Evolutionary conservation across 2,329 filamentous ascomycete genomes (phyloP), one percentile per base, ranked within the genome.

Genomic region (Madurella fahalii): DNA sequence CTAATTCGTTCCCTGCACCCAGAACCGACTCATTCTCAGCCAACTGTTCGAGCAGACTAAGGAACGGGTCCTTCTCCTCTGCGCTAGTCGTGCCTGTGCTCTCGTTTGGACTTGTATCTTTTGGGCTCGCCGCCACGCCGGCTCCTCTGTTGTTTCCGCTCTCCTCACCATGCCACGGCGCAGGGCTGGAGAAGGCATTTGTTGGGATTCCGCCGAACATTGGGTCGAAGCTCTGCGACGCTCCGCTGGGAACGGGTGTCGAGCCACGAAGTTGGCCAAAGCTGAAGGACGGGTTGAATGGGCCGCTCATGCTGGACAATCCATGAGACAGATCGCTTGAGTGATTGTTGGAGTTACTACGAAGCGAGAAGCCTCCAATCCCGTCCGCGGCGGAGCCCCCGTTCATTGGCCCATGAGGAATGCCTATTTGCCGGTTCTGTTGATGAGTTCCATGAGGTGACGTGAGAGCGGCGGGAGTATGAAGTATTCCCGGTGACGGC

Each of bases 41-140:
- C 55, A 94, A 76, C 71, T 94, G 89, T 68, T 94, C 89, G 37
- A 94, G 73, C 41, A 94, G 71, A 58, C 82, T 88, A 40, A 94
- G 70, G 65, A 95, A 94, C 0, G 89, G 89, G 65, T 94, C 90
- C 63, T 89, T 91, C 61, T 93, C 89, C 17, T 85, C 75, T 2
- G 73, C 67, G 0, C 69, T 74, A 1, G 56, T 58, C 25, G 77
- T 77, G 2, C 72, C 77, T 0, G 75, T 76, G 54, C 77, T 79
- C 9, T 74, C 77, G 41, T 75, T 75, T 52, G 76, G 75, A 65
- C 79, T 82, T 58, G 73, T 72, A 2, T 66, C 73, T 1, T 74
- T 77, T 0, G 80, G 78, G 44, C 75, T 76, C 56, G 71, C 64
- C 61, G 17, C 47, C 57, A 17, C 49, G 1, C 16, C 56, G 20